These are phyloP conservation scores for Kwoniella shandongensis DNA, from an alignment of 768 basidiomycete genomes.

Conservation along the genomic window DNA sequence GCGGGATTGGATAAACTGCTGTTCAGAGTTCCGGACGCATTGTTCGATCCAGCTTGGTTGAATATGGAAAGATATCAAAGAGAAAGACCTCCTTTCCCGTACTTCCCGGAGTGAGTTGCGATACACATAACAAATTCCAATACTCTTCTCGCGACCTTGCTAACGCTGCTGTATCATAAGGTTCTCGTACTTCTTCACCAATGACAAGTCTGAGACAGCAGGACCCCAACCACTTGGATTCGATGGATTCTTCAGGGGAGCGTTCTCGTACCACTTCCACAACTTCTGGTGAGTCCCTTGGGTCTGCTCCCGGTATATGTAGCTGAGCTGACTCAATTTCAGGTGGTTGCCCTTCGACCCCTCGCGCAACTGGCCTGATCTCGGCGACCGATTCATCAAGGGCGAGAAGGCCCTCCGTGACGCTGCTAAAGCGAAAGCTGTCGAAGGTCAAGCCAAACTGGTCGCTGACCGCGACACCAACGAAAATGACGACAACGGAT, in stretches of 20 bases:
- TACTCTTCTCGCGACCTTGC: too few relatives aligned
- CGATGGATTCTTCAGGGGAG: constrained; percentile 89
- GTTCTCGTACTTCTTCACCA: constrained; percentile 65
- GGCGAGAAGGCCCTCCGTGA: constrained; percentile 70
- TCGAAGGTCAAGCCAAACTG: constrained; percentile 13
- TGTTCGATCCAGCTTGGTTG: constrained; percentile 96
- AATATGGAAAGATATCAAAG: constrained; percentile 89
- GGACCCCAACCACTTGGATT: constrained; percentile 86
- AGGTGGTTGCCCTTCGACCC: constrained; percentile 98
- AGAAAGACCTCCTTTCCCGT: constrained; percentile 90
- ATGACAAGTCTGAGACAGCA: constrained; percentile 61
- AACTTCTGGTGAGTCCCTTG: constrained; percentile 52
- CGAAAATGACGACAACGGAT: constrained; percentile 1
- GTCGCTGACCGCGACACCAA: constrained; percentile 9
- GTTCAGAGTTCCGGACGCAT: constrained; percentile 84
- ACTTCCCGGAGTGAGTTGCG: constrained; percentile 72
- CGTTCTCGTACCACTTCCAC: constrained; percentile 95
- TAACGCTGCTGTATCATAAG: constrained; percentile 54
- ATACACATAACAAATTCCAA: too few relatives aligned
- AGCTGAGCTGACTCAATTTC: constrained; percentile 8
- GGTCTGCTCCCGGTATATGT: background rate
- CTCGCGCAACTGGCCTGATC: constrained; percentile 89
- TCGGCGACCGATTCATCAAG: constrained; percentile 73
- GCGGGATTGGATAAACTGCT: constrained; percentile 79
- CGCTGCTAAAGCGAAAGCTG: constrained; percentile 28